Base-by-base conservation (phyloP, 805 yeast genomes). In the Zygotorulaspora sp. region DNA sequence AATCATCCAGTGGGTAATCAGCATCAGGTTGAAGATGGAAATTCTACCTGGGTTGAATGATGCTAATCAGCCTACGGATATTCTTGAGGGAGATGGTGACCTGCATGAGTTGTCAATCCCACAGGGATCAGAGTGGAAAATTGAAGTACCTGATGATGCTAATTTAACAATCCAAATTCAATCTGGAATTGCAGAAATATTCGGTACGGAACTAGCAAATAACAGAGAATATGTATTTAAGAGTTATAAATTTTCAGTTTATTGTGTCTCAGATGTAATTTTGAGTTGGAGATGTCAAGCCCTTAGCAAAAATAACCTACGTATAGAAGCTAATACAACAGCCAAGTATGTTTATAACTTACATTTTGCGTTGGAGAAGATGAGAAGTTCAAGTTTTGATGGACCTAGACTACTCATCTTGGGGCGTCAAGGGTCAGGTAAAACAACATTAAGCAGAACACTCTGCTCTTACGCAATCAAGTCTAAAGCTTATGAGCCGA, bases 131-230 rank as follows among this genome's bases (percentile, higher is more conserved):
- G 63, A 61, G 37, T 61, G 65, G 65, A 49, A 52, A 24, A 35
- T 61, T n/a, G 53, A 52, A n/a, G 41, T 59, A 6, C 70, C 43
- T 50, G 62, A 46, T 50, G 78, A 75, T 49, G 67, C 58, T 16
- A 53, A 48, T 40, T 32, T 71, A 34, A 54, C 62, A 4, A 53
- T 70, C 11, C 57, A 63, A 24, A 62, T 66, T 8, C 51, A 61
- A n/a, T 51, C 64, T 9, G 99, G 98, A 3, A 71, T 79, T 2
- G 96, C 86, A 2, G 98, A 92, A 63, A 74, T 88, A 7, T 86
- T 83, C 61, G 99, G 98, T 16, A 86, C 96, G 2, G 99, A 92
- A 58, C 72, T 92, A 16, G 84, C 96, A 2, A 67, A 71, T 29
- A 85, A 83, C 41, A 68, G 72, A 1, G 83, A 78, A 15, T 81